phyloP scores from a whole-genome alignment of 139 green algal species.

The Desmodesmus armatus region DNA sequence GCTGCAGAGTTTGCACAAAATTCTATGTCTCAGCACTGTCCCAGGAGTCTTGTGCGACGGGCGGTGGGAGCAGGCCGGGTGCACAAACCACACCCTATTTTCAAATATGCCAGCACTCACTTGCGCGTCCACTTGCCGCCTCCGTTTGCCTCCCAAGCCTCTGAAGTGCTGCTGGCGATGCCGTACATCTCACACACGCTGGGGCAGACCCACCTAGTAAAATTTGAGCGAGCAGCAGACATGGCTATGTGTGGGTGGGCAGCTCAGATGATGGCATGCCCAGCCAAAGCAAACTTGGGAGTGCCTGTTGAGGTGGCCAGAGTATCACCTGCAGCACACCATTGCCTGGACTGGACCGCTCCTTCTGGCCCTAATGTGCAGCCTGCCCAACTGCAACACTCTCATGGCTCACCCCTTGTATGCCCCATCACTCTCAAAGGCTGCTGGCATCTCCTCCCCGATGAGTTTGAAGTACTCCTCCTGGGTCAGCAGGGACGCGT shows the following conservation, averaged over 20 bases:
- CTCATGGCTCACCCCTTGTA: conserved; percentile 46
- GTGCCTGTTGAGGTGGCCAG: no score
- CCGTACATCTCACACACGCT: conserved; percentile 47
- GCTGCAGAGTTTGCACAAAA: no score
- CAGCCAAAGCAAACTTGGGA: no score
- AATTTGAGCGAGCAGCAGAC: no score
- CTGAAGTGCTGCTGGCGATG: conserved; percentile 48
- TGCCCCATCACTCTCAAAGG: conserved; percentile 46
- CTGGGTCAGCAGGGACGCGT: conserved; percentile 47
- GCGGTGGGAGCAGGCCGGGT: no score
- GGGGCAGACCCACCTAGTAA: conserved; percentile 55
- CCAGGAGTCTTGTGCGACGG: no score
- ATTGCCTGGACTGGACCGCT: no score
- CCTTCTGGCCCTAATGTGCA: no score
- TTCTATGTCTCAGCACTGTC: no score
- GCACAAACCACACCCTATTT: not conserved
- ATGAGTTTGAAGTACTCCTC: conserved; percentile 59
- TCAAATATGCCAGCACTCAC: not conserved
- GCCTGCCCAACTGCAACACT: not conserved
- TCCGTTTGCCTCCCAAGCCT: conserved; percentile 65
- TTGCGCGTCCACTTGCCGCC: conserved; percentile 60
- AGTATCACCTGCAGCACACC: no score
- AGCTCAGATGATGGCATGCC: no score
- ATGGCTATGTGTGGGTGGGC: no score
- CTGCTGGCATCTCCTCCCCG: conserved; percentile 30